Percentiles rank a stretch among this genome's conserved stretches.
Conservation (phyloP, 805 yeast species). For the Candida orba region DNA sequence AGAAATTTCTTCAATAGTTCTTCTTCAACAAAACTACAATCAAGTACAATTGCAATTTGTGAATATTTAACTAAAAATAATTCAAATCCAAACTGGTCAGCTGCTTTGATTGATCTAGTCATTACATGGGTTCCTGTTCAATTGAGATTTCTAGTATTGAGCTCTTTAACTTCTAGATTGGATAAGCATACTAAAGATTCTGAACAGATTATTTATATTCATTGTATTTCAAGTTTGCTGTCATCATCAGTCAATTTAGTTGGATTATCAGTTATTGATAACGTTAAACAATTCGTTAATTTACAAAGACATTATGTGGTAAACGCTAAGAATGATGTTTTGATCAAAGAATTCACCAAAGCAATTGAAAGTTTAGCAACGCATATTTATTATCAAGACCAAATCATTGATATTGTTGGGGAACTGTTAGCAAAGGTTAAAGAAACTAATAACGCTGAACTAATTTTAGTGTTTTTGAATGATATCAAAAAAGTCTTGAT, state of each 20-base stretch:
- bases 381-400: slow-evolving; percentile 82
- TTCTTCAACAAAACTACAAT: slow-evolving; percentile 51
- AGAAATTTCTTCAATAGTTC: slow-evolving; percentile 57
- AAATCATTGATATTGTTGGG: slow-evolving; percentile 71
- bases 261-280: slow-evolving; percentile 80
- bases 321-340: slow-evolving; percentile 18
- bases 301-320: slow-evolving; percentile 34
- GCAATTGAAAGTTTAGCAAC: slow-evolving; percentile 66
- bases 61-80: slow-evolving; percentile 33
- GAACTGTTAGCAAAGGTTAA: slow-evolving; percentile 46
- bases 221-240: slow-evolving; percentile 50
- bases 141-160: slow-evolving; percentile 56
- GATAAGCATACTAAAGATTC: slow-evolving; percentile 11
- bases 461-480: slow-evolving; percentile 11
- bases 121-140: slow-evolving; percentile 79
- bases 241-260: slow-evolving; percentile 76
- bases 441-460: slow-evolving; percentile 13
- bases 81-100: slow-evolving; percentile 40
- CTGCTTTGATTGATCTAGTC: slow-evolving; percentile 51
- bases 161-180: slow-evolving; percentile 36
- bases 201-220: slow-evolving; percentile 30
- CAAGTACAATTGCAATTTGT: slow-evolving; percentile 48
- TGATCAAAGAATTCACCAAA: slow-evolving; percentile 40
- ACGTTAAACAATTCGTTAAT: slow-evolving; percentile 50
- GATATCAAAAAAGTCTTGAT: slow-evolving; percentile 13